Percentiles rank a stretch among this genome's conserved stretches.
Conservation (phyloP, 2,329 filamentous ascomycete genomes). For the Alternaria gansuensis region DNA sequence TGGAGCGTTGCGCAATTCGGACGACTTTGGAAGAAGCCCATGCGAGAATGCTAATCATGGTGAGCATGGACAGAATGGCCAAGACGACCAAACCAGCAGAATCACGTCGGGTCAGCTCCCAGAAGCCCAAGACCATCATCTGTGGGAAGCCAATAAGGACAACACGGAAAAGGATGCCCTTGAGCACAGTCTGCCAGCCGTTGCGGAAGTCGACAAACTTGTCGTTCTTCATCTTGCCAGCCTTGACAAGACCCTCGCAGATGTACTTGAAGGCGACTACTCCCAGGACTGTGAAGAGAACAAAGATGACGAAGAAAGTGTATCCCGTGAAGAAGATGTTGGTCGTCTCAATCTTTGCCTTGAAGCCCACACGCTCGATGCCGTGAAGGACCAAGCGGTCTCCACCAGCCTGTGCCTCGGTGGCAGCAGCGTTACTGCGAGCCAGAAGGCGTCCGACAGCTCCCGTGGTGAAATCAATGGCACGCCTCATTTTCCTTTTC, state of each 20-base stretch:
- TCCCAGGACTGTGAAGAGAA: conserved; percentile 74
- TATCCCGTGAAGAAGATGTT: conserved; percentile 95
- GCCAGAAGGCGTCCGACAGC: conserved; percentile 46
- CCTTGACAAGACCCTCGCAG: conserved; percentile 78
- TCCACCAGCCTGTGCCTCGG: conserved; percentile 44
- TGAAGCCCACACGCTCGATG: conserved; percentile 89
- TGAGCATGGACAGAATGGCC: conserved; percentile 87
- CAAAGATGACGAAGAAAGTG: conserved; percentile 86
- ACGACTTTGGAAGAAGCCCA: conserved; percentile 94
- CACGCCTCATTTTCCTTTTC: conserved; percentile 65
- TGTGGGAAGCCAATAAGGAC: conserved; percentile 90
- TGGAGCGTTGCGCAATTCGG: conserved; percentile 84
- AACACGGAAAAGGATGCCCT: conserved; percentile 91
- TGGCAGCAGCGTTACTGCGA: conserved; percentile 59
- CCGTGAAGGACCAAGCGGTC: conserved; percentile 70
- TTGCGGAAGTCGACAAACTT: conserved; percentile 94
- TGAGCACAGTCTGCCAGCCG: conserved; percentile 90
- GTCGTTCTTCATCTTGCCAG: conserved; percentile 80
- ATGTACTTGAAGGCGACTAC: conserved; percentile 82
- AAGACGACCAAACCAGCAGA: conserved; percentile 86
- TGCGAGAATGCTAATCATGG: conserved; percentile 76
- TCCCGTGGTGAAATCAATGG: conserved; percentile 34
- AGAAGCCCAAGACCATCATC: conserved; percentile 87
- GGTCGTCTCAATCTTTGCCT: conserved; percentile 82
- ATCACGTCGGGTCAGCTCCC: conserved; percentile 89